Conservation (phyloP, 805 yeast species). For the Suhomyces kilbournensis region DNA sequence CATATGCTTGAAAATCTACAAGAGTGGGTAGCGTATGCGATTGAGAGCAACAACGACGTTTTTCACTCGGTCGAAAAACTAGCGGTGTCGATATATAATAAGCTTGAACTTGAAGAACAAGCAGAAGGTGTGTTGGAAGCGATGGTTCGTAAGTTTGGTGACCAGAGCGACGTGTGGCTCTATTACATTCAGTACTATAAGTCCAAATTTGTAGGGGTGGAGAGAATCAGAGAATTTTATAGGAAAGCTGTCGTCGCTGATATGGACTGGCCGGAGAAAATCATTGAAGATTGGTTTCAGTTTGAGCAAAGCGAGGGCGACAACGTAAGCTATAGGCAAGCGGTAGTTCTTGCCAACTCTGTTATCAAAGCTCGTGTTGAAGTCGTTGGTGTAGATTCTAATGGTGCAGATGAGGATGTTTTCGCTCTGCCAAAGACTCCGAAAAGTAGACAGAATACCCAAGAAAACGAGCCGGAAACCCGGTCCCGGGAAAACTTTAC, state of each 20-base stretch:
- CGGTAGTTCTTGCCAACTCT: conserved; percentile 10
- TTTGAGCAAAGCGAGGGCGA: conserved; percentile 37
- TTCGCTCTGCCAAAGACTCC: not conserved
- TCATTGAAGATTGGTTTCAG: conserved; percentile 43
- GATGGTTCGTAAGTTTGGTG: conserved; percentile 22
- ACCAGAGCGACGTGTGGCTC: conserved; percentile 49
- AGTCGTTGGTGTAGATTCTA: not conserved
- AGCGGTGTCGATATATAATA: conserved; percentile 27
- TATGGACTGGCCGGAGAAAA: conserved; percentile 51
- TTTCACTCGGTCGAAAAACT: conserved; percentile 46
- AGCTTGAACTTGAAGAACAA: conserved; percentile 20
- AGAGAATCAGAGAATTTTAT: conserved; percentile 25
- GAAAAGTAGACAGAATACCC: not conserved
- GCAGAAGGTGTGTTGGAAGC: conserved; percentile 23
- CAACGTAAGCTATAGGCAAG: conserved; percentile 14
- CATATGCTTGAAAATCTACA: conserved; percentile 23
- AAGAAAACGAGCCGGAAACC: not conserved
- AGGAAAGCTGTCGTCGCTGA: conserved; percentile 24
- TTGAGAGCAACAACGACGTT: conserved; percentile 22
- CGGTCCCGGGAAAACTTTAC: conserved; percentile 62
- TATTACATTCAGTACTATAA: conserved; percentile 39
- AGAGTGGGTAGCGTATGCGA: conserved; percentile 1
- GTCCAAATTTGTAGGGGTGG: conserved; percentile 17
- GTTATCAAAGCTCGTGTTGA: not conserved
- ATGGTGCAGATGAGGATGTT: not conserved